Evolutionary conservation across 441 rosid genomes (phyloP).

Genomic region (Sinapis alba): DNA sequence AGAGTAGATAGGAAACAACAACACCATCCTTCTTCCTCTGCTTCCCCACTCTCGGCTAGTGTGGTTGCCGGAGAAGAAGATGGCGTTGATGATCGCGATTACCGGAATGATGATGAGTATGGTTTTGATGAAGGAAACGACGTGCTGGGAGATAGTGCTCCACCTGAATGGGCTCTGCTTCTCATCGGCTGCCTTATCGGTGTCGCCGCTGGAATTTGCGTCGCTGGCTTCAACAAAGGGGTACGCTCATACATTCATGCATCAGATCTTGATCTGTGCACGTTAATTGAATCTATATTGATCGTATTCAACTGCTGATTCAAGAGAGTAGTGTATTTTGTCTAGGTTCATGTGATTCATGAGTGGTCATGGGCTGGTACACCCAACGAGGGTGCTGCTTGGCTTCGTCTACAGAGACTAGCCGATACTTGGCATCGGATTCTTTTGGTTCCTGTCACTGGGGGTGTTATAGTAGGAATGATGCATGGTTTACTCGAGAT

Average conservation of each 20-base stretch:
- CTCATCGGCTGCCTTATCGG: slow-evolving; percentile 88
- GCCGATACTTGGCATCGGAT: slow-evolving; percentile 95
- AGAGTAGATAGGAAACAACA: slow-evolving; percentile 34
- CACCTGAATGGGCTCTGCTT: slow-evolving; percentile 94
- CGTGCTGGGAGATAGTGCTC: slow-evolving; percentile 68
- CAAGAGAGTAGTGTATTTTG: slow-evolving; percentile 14
- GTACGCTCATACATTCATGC: slow-evolving; percentile 39
- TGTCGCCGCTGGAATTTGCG: slow-evolving; percentile 85
- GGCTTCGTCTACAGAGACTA: slow-evolving; percentile 89
- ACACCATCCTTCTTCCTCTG: slow-evolving; percentile 21
- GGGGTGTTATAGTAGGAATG: slow-evolving; percentile 96
- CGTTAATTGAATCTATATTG: neutral
- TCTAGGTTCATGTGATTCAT: slow-evolving; percentile 86
- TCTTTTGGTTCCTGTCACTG: slow-evolving; percentile 86
- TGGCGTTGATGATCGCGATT: slow-evolving; percentile 18
- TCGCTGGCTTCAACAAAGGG: slow-evolving; percentile 87
- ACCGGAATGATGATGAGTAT: slow-evolving; percentile 36
- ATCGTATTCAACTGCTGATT: neutral
- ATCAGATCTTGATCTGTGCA: slow-evolving; percentile 28
- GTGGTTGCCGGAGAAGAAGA: slow-evolving; percentile 14
- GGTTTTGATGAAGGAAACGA: slow-evolving; percentile 46
- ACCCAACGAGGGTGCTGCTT: slow-evolving; percentile 93
- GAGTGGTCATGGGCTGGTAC: slow-evolving; percentile 99
- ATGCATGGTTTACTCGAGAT: slow-evolving; percentile 95
- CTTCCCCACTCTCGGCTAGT: slow-evolving; percentile 18